These are phyloP conservation scores for Rhododendron simsii DNA, from an alignment of 148 eudicot species.

Conservation along the genomic window DNA sequence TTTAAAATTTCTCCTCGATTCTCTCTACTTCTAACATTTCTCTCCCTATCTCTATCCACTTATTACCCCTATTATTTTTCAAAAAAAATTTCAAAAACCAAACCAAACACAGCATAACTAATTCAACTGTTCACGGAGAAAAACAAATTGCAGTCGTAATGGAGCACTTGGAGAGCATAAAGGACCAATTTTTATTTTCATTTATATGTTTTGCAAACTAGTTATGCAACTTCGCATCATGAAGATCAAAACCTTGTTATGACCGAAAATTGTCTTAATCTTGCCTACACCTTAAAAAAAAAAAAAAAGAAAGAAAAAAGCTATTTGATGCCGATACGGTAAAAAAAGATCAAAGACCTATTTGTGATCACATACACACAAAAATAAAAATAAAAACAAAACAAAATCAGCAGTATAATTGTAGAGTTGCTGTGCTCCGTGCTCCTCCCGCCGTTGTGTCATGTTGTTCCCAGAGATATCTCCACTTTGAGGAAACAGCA, in stretches of 20 bases:
- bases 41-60: too few relatives aligned
- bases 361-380: not conserved
- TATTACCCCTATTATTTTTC: too few relatives aligned
- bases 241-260: not conserved
- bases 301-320: too few relatives aligned
- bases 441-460: not conserved
- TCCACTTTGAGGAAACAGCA: not conserved
- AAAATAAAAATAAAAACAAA: too few relatives aligned
- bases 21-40: too few relatives aligned
- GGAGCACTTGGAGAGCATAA: not conserved
- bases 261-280: not conserved
- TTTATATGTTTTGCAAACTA: not conserved
- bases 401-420: not conserved
- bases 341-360: not conserved
- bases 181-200: not conserved
- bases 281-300: not conserved
- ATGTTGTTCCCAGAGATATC: not conserved
- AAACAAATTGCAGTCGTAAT: not conserved
- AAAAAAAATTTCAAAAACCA: too few relatives aligned
- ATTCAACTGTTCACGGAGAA: not conserved
- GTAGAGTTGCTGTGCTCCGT: not conserved
- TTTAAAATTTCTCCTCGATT: too few relatives aligned
- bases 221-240: not conserved
- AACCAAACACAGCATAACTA: not conserved
- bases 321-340: not conserved